These are phyloP conservation scores for Exophiala phaeomuriformis DNA, from an alignment of 2,329 filamentous ascomycete genomes.

Conservation along the genomic window DNA sequence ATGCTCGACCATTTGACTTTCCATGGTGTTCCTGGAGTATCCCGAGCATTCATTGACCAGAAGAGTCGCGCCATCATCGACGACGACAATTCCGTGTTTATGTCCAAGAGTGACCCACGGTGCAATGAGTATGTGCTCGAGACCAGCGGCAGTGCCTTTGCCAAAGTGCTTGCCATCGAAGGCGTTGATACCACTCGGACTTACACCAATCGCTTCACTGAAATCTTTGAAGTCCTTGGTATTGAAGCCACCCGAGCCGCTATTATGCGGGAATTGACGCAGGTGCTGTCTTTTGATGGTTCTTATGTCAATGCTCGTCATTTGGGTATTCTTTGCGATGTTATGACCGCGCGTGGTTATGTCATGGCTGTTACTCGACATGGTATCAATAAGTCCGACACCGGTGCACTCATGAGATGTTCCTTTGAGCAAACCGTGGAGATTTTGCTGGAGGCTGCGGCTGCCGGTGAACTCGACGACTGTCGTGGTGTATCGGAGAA, in stretches of 20 bases:
- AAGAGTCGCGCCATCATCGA: conserved; percentile 61
- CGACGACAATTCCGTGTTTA: conserved; percentile 64
- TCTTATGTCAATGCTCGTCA: conserved; percentile 99
- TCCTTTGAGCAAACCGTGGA: conserved; percentile 99
- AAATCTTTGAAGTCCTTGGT: conserved; percentile 88
- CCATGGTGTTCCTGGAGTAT: conserved; percentile 80
- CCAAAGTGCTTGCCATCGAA: conserved; percentile 73
- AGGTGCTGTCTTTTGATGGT: conserved; percentile 95
- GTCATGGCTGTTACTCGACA: conserved; percentile 96
- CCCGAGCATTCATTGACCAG: conserved; percentile 87
- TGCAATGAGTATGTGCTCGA: conserved; percentile 96
- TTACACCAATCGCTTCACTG: conserved; percentile 91
- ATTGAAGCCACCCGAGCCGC: conserved; percentile 89
- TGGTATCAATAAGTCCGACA: conserved; percentile 96
- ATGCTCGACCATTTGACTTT: conserved; percentile 85
- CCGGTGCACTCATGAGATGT: conserved; percentile 96
- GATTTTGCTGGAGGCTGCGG: conserved; percentile 91
- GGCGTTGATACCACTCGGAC: conserved; percentile 82
- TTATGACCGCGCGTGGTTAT: conserved; percentile 92
- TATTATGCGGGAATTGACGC: conserved; percentile 78
- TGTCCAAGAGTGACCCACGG: conserved; percentile 62
- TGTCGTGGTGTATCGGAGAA: conserved; percentile 98
- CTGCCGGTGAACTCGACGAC: conserved; percentile 90
- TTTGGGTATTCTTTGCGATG: conserved; percentile 86
- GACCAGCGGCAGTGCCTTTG: conserved; percentile 82